Base-by-base conservation (phyloP, 331 rosid genomes). In the Spiraea crenata region DNA sequence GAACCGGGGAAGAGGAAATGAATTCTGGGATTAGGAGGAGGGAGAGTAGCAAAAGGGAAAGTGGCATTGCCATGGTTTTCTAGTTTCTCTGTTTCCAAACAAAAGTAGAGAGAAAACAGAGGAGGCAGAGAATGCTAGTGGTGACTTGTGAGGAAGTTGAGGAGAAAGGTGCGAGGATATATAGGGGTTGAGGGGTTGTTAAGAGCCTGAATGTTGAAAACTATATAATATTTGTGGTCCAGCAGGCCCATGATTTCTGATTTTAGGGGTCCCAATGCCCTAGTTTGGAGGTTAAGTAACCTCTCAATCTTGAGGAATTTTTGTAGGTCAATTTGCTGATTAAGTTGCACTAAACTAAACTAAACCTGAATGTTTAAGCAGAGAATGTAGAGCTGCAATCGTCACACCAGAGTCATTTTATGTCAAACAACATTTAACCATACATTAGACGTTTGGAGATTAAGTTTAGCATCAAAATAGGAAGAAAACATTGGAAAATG, bases 1-100 rank as follows among this genome's bases (percentile, higher is more conserved):
- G 72, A 63, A 85, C 79, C 16, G 88, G 85, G 46, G 91, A 85
- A 35, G 96, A 93, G 70, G 61, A 81, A 78, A 75, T 74, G 78
- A 69, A 65, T 69, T 72, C 41, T 37, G 86, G 83, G 49, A 54
- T 41, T 25, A 85, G 80, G 56, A 90, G 50, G 8, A 72, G 62
- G 19, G 70, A 70, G 41, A 76, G 57, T 49, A 81, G 75, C 25
- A 82, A 35, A 74, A 84, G 65, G 66, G 80, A 55, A 55, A 79
- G 62, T 62, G 85, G 82, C 74, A 81, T 42, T 85, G 82, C 87
- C 96, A 92, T 90, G 35, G 63, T 70, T 67, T 41, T 57, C 66
- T 42, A 62, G 45, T 80, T 20, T 67, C 57, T 40, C 37, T 19
- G 64, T 51, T 25, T 9, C 10, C 46, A 65, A 61, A 68, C 25